Evolutionary conservation across 805 yeast species (phyloP), one percentile per base, ranked within the genome.

Genomic region (Candida adriatica): DNA sequence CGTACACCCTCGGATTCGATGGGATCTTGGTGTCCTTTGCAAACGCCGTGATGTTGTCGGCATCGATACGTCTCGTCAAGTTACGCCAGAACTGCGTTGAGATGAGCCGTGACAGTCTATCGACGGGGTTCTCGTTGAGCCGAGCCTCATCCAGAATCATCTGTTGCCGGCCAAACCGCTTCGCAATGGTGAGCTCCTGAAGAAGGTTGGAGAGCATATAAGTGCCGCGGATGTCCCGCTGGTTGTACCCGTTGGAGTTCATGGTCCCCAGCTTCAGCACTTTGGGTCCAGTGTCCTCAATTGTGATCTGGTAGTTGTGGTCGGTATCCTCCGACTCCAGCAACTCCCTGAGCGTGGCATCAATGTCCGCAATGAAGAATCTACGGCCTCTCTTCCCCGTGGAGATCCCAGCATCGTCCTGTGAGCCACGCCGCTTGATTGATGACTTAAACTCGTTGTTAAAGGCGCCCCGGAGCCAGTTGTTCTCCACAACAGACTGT

Each of bases 111-210:
- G 72, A 66, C 54, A 87, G 66, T 37, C 96, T 66, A 34, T 67
- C 68, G 6, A 86, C 95, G 0, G 96, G 96, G 50, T 85, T 85
- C 56, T 87, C 96, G 51, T 75, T 81, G 36, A 88, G 66, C 39
- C 95, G 59, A 7, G 78, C 80, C 53, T 87, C 95, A 55, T 86
- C 95, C 38, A 87, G 58, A 30, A 83, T 65, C 66, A 86, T 75
- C 49, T 76, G 81, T 40, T 74, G 76, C 41, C 90, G 68, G 7
- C 95, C 95, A 53, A 77, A 72, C 35, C 81, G 63, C 51, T 82
- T 75, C 10, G 96, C 96, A 39, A 86, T 75, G 1, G 95, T 85
- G 42, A 87, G 64, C 56, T 87, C 96, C 59, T 87, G 96, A 34
- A 87, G 64, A 24, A 88, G 58, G 55, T 88, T 88, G 0, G 92